Percentiles rank a stretch among this genome's conserved stretches.
Evolutionary conservation across 495 filamentous ascomycete species (phyloP).

Genomic region (Penicillium macrosclerotiorum): DNA sequence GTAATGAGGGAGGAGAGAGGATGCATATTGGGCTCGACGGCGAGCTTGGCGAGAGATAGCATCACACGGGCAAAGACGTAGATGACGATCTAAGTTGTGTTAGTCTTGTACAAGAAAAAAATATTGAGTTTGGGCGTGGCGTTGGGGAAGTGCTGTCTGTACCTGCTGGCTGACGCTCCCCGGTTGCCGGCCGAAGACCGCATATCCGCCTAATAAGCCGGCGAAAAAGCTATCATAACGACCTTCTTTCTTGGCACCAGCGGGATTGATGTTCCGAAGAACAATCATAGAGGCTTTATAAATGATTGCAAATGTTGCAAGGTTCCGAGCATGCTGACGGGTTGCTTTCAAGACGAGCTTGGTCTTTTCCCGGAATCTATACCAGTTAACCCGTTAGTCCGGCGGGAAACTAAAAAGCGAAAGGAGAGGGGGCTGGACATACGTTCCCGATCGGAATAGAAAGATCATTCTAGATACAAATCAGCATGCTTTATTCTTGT

Average conservation of each 20-base stretch:
- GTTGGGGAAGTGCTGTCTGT: constrained; percentile 17
- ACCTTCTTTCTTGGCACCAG: constrained; percentile 61
- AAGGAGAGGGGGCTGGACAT: constrained; percentile 26
- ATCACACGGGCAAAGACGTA: constrained; percentile 94
- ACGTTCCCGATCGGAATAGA: constrained; percentile 90
- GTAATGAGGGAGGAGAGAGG: constrained; percentile 42
- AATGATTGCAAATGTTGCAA: constrained; percentile 82
- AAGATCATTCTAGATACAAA: constrained; percentile 71
- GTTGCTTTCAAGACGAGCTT: constrained; percentile 80
- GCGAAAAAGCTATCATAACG: constrained; percentile 83
- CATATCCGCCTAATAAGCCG: constrained; percentile 87
- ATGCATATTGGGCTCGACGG: constrained; percentile 62
- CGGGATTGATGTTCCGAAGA: constrained; percentile 60
- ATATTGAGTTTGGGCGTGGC: not conserved
- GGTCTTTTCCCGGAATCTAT: constrained; percentile 73
- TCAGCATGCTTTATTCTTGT: no score
- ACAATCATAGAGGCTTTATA: constrained; percentile 80
- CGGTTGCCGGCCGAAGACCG: constrained; percentile 84
- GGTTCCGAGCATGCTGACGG: constrained; percentile 84
- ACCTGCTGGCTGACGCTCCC: constrained; percentile 86
- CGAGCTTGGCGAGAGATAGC: constrained; percentile 77
- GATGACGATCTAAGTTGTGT: constrained; percentile 66
- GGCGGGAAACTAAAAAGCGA: constrained; percentile 8
- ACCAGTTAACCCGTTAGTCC: constrained; percentile 6
- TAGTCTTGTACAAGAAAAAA: not conserved